These are phyloP conservation scores for Panicum miliaceum DNA, from an alignment of 176 grass and related monocot species.

Conservation along the genomic window DNA sequence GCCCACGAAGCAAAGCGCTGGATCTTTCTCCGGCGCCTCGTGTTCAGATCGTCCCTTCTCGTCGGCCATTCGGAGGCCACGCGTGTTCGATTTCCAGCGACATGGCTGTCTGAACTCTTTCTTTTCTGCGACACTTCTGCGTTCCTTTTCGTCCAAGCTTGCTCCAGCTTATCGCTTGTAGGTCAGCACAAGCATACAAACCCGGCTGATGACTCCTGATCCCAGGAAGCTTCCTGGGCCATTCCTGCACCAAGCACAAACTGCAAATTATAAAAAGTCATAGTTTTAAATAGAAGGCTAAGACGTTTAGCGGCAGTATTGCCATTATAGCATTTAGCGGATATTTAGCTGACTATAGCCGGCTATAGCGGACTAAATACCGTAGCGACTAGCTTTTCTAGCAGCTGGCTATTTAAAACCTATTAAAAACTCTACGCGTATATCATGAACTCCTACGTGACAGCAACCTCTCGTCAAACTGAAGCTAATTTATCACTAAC, in stretches of 20 bases:
- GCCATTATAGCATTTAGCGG: no score
- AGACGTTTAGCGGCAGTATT: no score
- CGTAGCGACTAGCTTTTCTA: no score
- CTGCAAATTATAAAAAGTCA: no score
- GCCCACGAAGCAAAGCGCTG: background rate
- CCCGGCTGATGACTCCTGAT: background rate
- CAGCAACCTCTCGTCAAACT: background rate
- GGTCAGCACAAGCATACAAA: conserved; percentile 13
- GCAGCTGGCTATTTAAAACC: no score
- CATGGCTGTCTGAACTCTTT: background rate
- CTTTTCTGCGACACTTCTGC: no score
- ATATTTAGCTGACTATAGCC: no score
- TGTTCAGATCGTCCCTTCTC: background rate
- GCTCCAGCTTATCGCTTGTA: background rate
- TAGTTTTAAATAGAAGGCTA: no score
- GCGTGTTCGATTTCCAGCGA: background rate
- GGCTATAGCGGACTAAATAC: no score
- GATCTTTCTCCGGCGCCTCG: no score
- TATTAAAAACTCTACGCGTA: no score
- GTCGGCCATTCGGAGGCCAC: no score
- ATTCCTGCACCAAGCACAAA: background rate
- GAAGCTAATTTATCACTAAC: background rate
- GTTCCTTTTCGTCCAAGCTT: background rate
- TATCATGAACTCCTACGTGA: background rate
- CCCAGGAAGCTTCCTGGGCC: background rate